phyloP scores from a whole-genome alignment of 495 filamentous ascomycete genomes.

The Penicillium bovifimosum region DNA sequence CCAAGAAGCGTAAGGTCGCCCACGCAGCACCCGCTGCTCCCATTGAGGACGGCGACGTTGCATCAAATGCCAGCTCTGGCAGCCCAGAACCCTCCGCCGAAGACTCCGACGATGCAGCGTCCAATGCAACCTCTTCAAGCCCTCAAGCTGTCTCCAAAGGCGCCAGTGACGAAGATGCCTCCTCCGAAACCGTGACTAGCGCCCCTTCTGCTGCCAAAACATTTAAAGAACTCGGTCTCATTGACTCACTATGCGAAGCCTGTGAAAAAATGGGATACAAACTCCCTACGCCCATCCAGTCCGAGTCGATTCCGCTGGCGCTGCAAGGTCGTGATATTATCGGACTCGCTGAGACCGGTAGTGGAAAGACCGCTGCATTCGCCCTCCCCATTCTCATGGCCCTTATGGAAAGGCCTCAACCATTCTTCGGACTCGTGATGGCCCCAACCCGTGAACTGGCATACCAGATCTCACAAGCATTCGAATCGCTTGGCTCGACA shows the following conservation, averaged over 20 bases:
- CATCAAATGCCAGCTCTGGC: background rate
- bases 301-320: slow-evolving; percentile 71
- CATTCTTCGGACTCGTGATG: slow-evolving; percentile 73
- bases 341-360: slow-evolving; percentile 89
- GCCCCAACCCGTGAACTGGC: slow-evolving; percentile 92
- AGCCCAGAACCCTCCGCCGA: slow-evolving; percentile 7
- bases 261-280: slow-evolving; percentile 78
- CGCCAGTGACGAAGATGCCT: slow-evolving; percentile 8
- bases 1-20: slow-evolving; percentile 38
- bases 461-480: slow-evolving; percentile 77
- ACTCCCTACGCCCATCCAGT: slow-evolving; percentile 74
- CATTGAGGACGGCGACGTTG: slow-evolving; percentile 14
- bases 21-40: slow-evolving; percentile 10
- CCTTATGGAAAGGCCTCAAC: slow-evolving; percentile 74
- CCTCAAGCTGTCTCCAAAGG: slow-evolving; percentile 9
- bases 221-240: slow-evolving; percentile 83
- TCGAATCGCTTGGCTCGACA: slow-evolving; percentile 76
- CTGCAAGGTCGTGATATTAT: slow-evolving; percentile 81
- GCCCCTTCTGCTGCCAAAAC: slow-evolving; percentile 42
- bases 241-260: slow-evolving; percentile 81
- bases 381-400: slow-evolving; percentile 76
- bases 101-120: slow-evolving; percentile 7
- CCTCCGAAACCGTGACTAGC: slow-evolving; percentile 2
- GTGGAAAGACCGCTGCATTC: slow-evolving; percentile 91
- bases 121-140: slow-evolving; percentile 3